Conservation (phyloP, 495 filamentous ascomycete genomes). For the Hyaloscypha hepaticicola region DNA sequence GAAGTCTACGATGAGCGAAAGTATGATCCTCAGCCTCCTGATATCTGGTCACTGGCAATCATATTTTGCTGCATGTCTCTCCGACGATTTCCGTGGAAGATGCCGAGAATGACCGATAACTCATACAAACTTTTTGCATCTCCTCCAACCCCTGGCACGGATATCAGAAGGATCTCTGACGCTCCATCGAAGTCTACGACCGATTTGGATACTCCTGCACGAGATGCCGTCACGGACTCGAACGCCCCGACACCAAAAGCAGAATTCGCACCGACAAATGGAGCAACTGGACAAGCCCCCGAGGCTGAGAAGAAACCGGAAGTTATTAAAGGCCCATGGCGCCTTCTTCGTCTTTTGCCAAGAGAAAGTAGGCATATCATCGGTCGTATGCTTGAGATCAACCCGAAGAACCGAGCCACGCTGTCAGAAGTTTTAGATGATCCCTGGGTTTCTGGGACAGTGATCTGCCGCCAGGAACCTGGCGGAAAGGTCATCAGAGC, state of each 20-base stretch:
- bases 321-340: constrained; percentile 89
- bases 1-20: constrained; percentile 94
- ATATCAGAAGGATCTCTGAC: constrained; percentile 39
- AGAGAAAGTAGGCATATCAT: constrained; percentile 89
- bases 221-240: constrained; percentile 29
- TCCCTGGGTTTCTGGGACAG: constrained; percentile 79
- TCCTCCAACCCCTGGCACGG: constrained; percentile 56
- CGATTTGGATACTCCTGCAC: constrained; percentile 23
- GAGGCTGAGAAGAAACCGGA: constrained; percentile 63
- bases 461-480: constrained; percentile 53
- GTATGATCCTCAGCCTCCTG: constrained; percentile 91
- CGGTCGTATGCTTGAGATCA: constrained; percentile 86
- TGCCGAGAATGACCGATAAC: constrained; percentile 86
- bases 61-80: constrained; percentile 99
- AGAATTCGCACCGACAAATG: constrained; percentile 17
- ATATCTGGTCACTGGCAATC: constrained; percentile 98
- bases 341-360: constrained; percentile 86
- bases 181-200: constrained; percentile 28
- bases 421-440: constrained; percentile 84
- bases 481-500: constrained; percentile 45
- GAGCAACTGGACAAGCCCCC: constrained; percentile 28
- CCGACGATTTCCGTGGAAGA: constrained; percentile 95
- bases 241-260: constrained; percentile 30
- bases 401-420: constrained; percentile 79
- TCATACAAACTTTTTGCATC: constrained; percentile 92